These are phyloP conservation scores for Fragilariopsis cylindrus DNA, from an alignment of 108 stramenopile species.

Conservation along the genomic window DNA sequence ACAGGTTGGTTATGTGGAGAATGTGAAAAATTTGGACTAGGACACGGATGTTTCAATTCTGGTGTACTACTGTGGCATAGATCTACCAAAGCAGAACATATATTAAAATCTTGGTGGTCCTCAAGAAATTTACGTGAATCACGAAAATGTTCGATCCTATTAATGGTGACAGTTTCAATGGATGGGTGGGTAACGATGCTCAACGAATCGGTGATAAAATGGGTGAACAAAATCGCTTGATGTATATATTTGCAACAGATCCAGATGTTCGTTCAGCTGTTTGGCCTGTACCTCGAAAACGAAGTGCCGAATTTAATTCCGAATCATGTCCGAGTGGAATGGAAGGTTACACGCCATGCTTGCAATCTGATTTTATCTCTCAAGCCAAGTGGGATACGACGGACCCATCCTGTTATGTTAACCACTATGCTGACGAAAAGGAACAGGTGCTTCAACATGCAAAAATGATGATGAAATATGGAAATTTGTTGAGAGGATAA, in stretches of 20 bases:
- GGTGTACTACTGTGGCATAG: slow-evolving; percentile 35
- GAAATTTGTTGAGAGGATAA: neutral
- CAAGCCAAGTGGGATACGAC: slow-evolving; percentile 18
- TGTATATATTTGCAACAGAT: slow-evolving; percentile 25
- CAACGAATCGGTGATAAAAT: slow-evolving; percentile 16
- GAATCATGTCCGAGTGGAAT: slow-evolving; percentile 2
- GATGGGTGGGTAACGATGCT: neutral
- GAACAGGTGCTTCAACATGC: neutral
- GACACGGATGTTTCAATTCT: slow-evolving; percentile 39
- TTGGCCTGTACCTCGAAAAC: slow-evolving; percentile 31
- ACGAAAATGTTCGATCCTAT: slow-evolving; percentile 20
- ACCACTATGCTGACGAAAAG: slow-evolving; percentile 15
- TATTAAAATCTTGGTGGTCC: slow-evolving; percentile 32
- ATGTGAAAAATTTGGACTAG: slow-evolving; percentile 29
- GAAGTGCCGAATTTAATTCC: neutral
- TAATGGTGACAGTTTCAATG: neutral
- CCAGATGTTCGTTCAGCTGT: slow-evolving; percentile 20
- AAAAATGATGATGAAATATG: neutral
- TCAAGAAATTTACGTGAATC: slow-evolving; percentile 18
- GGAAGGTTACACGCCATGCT: slow-evolving; percentile 19
- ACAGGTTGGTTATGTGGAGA: slow-evolving; percentile 33
- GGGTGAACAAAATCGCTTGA: slow-evolving; percentile 34
- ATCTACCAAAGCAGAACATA: slow-evolving; percentile 6
- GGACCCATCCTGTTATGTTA: slow-evolving; percentile 2
- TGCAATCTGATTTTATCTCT: slow-evolving; percentile 23